These are phyloP conservation scores for Colletotrichum orbiculare DNA, from an alignment of 2,329 filamentous ascomycete species.

Conservation along the genomic window DNA sequence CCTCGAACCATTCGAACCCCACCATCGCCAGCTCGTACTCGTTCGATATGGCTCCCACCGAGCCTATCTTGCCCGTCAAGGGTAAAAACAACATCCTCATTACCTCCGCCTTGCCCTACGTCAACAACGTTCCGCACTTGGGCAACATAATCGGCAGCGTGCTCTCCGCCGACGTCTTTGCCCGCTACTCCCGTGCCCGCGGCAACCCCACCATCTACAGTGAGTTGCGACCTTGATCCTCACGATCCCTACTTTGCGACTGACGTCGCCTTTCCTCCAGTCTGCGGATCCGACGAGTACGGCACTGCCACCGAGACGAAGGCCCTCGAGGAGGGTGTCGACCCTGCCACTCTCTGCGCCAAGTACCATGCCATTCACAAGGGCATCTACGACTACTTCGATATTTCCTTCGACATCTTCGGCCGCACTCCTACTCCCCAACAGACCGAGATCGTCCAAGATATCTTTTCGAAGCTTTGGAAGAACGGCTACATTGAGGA, in stretches of 20 bases:
- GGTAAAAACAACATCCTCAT: constrained; percentile 90
- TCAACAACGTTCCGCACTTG: constrained; percentile 80
- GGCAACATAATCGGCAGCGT: constrained; percentile 91
- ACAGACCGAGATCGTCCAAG: constrained; percentile 93
- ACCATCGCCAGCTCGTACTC: background rate
- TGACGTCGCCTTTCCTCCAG: background rate
- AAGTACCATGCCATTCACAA: constrained; percentile 94
- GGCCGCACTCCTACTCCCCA: constrained; percentile 89
- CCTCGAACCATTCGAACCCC: constrained; percentile 6
- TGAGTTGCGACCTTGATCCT: constrained; percentile 32
- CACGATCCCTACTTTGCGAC: no score
- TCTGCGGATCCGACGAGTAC: constrained; percentile 80
- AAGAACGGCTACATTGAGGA: constrained; percentile 91
- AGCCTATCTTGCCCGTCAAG: constrained; percentile 70
- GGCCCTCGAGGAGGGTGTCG: constrained; percentile 87
- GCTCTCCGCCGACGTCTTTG: constrained; percentile 88
- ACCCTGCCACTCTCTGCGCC: constrained; percentile 85
- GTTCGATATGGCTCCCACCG: constrained; percentile 36
- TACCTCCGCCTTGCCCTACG: constrained; percentile 89
- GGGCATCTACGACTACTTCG: constrained; percentile 95
- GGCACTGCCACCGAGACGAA: constrained; percentile 97
- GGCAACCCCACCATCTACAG: constrained; percentile 81
- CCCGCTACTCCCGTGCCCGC: constrained; percentile 82
- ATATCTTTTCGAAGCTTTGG: constrained; percentile 88
- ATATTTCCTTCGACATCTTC: constrained; percentile 94